Conservation (phyloP, 257 asterid genomes). For the Nicotiana noctiflora region DNA sequence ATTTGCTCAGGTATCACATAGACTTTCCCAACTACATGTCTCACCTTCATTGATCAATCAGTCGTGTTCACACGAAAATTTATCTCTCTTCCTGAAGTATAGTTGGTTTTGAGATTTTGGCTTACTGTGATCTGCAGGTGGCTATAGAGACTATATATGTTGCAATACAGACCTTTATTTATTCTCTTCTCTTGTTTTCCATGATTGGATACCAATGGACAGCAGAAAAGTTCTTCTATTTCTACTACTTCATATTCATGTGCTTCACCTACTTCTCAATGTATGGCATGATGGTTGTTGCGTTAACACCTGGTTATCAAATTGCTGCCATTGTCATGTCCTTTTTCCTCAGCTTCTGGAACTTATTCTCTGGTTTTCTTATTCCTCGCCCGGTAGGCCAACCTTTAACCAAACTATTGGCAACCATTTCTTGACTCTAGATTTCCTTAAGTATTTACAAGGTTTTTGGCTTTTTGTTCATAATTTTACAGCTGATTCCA, state of each 20-base stretch:
- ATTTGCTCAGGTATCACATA: conserved; percentile 61
- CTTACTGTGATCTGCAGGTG: conserved; percentile 31
- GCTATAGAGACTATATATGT: conserved; percentile 75
- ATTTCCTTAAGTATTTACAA: neutral
- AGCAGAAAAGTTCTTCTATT: conserved; percentile 50
- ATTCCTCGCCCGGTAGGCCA: conserved; percentile 65
- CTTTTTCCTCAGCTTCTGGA: conserved; percentile 84
- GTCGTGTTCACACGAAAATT: neutral
- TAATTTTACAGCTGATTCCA: conserved; percentile 54
- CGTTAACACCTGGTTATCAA: conserved; percentile 70
- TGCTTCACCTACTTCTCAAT: conserved; percentile 83
- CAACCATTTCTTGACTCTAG: neutral
- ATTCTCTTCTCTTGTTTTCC: conserved; percentile 59
- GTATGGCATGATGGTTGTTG: conserved; percentile 91
- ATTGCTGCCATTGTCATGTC: conserved; percentile 81
- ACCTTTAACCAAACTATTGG: neutral
- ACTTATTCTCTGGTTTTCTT: conserved; percentile 84
- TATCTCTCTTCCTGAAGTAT: neutral
- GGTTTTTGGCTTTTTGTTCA: neutral
- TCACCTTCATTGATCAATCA: neutral
- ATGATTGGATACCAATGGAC: conserved; percentile 84
- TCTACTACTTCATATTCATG: conserved; percentile 85
- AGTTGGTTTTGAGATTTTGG: neutral
- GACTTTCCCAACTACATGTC: neutral
- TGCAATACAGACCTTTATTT: conserved; percentile 52